Conservation (phyloP, 306 rosid genomes). For the Gynostemma pentaphyllum region DNA sequence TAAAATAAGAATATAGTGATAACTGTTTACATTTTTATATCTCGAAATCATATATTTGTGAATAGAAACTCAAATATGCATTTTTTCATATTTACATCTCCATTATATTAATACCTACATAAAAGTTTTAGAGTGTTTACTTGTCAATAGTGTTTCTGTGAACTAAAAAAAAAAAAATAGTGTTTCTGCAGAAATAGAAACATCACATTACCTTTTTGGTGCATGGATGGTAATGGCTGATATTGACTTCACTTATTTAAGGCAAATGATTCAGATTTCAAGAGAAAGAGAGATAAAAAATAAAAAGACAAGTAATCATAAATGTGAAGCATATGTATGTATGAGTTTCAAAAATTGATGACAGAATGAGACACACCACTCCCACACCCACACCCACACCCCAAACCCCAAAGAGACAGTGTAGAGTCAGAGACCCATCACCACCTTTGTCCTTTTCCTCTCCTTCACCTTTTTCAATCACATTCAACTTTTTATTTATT, state of each 20-base stretch:
- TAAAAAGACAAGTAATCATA: background rate
- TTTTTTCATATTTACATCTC: too few species aligned
- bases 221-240: slow-evolving; percentile 33
- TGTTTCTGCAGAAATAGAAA: too few species aligned
- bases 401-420: background rate
- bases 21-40: too few species aligned
- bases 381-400: too few species aligned
- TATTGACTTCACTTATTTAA: slow-evolving; percentile 30
- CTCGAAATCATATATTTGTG: too few species aligned
- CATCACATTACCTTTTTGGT: background rate
- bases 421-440: background rate
- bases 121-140: too few species aligned
- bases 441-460: background rate
- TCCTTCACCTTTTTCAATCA: background rate
- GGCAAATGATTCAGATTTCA: slow-evolving; percentile 32
- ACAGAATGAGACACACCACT: slow-evolving; percentile 20
- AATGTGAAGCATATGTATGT: slow-evolving; percentile 27
- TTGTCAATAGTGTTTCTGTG: too few species aligned
- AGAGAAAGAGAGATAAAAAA: background rate
- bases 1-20: too few species aligned
- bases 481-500: background rate
- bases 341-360: slow-evolving; percentile 26
- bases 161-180: too few species aligned
- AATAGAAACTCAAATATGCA: too few species aligned
- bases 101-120: too few species aligned